Base-by-base conservation (phyloP, 2,329 filamentous ascomycete species). In the Thermochaetoides dissita region DNA sequence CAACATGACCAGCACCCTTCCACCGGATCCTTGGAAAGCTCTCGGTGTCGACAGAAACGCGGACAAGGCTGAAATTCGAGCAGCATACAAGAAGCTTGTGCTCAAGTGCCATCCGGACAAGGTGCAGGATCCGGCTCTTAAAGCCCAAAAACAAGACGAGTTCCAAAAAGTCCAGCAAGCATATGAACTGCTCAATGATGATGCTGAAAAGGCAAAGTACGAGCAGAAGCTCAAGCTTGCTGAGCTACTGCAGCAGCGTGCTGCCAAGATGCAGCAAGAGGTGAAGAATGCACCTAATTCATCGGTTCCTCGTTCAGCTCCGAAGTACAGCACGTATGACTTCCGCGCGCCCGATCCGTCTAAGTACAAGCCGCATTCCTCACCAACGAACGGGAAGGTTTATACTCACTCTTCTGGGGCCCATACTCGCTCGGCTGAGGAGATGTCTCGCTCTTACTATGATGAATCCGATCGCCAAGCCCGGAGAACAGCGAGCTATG, bases 111-210 rank as follows among this genome's bases (percentile, higher is more conserved):
- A 95, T 53, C 88, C 88, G 31, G 88, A 95, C 68, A 94, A 94
- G 65, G 76, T 94, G 48, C 80, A 86, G 51, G 76, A 94, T 55
- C 77, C 81, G 41, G 68, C 76, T 10, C 67, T 83, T 54, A 93
- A 91, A 63, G 76, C 77, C 45, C 67, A 76, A 53, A 93, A 88
- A 60, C 78, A 84, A 53, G 80, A 86, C 53, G 81, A 94, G 62
- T 98, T 96, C 56, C 87, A 95, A 62, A 79, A 78, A 58, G 84
- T 96, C 31, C 88, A 95, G 60, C 77, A 88, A 54, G 88, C 91
- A 39, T 98, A 94, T 63, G 91, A 96, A 62, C 69, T 91, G 30
- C 74, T 98, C 46, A 84, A 77, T 55, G 81, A 95, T 57, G 82
- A 89, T 29, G 69, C 66, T 6, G 76, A 80, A 57, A 71, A 85